Base-by-base conservation (phyloP, 495 filamentous ascomycete species). In the Bryoglossum gracile region DNA sequence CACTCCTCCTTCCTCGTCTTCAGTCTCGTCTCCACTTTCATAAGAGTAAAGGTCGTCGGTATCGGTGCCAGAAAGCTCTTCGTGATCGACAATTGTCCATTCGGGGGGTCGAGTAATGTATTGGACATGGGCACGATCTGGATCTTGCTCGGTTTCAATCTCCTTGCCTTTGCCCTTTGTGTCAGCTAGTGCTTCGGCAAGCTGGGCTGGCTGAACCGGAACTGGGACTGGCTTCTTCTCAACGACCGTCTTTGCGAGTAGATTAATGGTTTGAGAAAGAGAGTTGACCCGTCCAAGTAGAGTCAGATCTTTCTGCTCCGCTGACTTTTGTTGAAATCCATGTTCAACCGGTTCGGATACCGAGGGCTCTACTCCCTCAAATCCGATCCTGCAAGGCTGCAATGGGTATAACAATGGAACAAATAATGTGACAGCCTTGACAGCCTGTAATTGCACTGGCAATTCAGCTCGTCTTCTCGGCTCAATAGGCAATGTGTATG, bases 51-150 rank as follows among this genome's bases (percentile, higher is more conserved):
- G 65, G 13, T 62, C 65, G 2, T 71, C 64, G 14, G 64, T 53
- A 4, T 72, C 65, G 10, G 63, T 51, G n/a, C 61, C 65, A 14
- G 51, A 56, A 2, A 50, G 19, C 16, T 60, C 54, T 5, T 56
- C 50, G 11, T 5, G 50, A 22, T 64, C 62, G 14, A 67, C 70
- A 1, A 71, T 56, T 6, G 71, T 67, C 89, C 89, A 95, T 58
- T 95, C 89, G 2, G 86, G 84, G 1, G 89, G 89, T 4, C 88
- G 74, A 11, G 86, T 82, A 37, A 95, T 87, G 47, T 86, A 67
- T 55, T 82, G 78, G 32, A 94, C 64, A 61, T 94, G 89, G 35
- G 45, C 57, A 36, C 55, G 37, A n/a, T 61, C 58, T 14, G 52
- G 44, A 57, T 53, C 39, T 46, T 64, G 59, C 28, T 51, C 43